Percentiles rank a stretch among this genome's conserved stretches.
Conservation (phyloP, 495 filamentous ascomycete genomes). For the Xanthoparmelia taractica region DNA sequence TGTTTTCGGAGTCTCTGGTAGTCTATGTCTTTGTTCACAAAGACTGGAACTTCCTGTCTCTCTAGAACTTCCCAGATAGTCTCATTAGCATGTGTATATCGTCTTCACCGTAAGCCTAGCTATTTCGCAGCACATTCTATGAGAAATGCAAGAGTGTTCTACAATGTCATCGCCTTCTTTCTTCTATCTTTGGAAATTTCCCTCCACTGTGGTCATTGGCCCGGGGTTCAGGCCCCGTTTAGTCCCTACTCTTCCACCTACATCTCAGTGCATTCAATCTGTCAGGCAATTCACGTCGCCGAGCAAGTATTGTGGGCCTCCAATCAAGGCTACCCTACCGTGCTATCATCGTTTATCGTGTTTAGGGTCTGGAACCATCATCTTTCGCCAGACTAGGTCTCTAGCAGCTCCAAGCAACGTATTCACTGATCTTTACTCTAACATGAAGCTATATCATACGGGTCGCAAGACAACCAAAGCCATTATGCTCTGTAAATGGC, state of each 20-base stretch:
- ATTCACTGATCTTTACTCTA: not conserved
- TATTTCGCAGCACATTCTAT: not conserved
- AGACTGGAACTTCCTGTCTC: not conserved
- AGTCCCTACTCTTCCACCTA: not conserved
- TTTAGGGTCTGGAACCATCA: not conserved
- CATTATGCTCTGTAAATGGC: not conserved
- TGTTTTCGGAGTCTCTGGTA: not conserved
- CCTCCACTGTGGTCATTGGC: not conserved
- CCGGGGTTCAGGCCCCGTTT: not conserved
- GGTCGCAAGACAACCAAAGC: not conserved
- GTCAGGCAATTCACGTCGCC: not conserved
- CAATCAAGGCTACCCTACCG: not conserved
- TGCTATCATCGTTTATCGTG: not conserved
- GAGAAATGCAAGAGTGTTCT: not conserved
- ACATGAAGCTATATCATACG: not conserved
- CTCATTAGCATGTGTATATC: not conserved
- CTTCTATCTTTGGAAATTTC: not conserved
- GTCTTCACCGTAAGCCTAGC: not conserved
- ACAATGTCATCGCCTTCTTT: not conserved
- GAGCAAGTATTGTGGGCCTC: not conserved
- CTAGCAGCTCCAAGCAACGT: not conserved
- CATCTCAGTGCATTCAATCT: not conserved
- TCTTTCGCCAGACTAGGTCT: not conserved
- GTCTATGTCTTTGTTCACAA: not conserved
- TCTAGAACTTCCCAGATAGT: not conserved